These are phyloP conservation scores for Jacaranda mimosifolia DNA, from an alignment of 257 asterid genomes.

Conservation along the genomic window DNA sequence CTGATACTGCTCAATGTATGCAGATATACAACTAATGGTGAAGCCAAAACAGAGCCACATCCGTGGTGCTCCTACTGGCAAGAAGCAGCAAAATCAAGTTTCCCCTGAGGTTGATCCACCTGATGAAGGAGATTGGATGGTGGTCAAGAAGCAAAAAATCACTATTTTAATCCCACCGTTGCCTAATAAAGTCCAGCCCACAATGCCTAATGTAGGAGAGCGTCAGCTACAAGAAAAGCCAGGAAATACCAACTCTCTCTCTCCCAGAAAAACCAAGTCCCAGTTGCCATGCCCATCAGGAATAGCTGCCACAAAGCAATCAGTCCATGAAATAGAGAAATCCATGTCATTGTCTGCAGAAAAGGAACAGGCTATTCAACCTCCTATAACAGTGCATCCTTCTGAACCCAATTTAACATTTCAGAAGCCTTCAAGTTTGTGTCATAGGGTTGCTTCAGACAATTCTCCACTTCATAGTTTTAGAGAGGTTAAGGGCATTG, in stretches of 20 bases:
- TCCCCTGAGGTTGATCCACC: conserved; percentile 38
- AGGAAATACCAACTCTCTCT: conserved; percentile 30
- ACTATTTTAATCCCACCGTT: conserved; percentile 83
- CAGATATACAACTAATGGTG: conserved; percentile 60
- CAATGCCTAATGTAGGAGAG: conserved; percentile 44
- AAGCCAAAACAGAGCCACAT: conserved; percentile 57
- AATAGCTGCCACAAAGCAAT: conserved; percentile 38
- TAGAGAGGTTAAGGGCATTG: conserved; percentile 35
- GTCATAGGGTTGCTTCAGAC: conserved; percentile 42
- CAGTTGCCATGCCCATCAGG: conserved; percentile 38
- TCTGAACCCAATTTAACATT: conserved; percentile 43
- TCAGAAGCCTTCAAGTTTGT: conserved; percentile 42
- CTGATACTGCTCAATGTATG: conserved; percentile 9
- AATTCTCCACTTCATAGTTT: conserved; percentile 42
- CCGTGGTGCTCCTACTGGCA: conserved; percentile 39
- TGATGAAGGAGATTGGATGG: conserved; percentile 66
- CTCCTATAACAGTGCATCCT: conserved; percentile 37
- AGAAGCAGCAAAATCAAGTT: conserved; percentile 49
- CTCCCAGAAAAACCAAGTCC: conserved; percentile 29
- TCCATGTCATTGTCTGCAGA: conserved; percentile 48
- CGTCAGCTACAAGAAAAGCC: conserved; percentile 47
- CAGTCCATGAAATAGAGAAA: conserved; percentile 52
- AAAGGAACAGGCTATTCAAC: conserved; percentile 40
- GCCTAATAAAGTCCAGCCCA: conserved; percentile 49
- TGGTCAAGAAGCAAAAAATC: conserved; percentile 85